These are phyloP conservation scores for Violaceomyces palustris DNA, from an alignment of 1,284 basidiomycete genomes.

Conservation along the genomic window DNA sequence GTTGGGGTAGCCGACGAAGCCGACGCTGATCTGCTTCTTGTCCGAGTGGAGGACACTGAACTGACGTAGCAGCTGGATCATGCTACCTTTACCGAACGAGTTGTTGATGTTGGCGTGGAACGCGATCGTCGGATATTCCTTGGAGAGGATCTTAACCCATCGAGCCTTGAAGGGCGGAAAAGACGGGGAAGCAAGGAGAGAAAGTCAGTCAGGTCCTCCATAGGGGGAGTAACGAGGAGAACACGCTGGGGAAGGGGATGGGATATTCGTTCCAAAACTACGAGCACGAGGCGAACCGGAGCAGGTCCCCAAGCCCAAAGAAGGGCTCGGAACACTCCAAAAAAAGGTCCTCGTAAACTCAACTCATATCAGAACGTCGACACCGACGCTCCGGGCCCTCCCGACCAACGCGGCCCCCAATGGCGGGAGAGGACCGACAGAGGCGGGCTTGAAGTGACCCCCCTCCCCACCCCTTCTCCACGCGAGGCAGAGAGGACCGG, in stretches of 20 bases:
- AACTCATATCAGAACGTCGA: constrained; percentile 45
- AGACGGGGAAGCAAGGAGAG: too few relatives aligned
- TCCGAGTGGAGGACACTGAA: constrained; percentile 96
- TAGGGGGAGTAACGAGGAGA: too few relatives aligned
- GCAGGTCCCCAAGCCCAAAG: neutral
- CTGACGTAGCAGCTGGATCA: constrained; percentile 93
- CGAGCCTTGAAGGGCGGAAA: constrained; percentile 77
- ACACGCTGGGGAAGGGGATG: constrained; percentile 1
- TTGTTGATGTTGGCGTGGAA: constrained; percentile 99
- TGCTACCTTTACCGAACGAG: constrained; percentile 95
- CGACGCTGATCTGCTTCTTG: constrained; percentile 98
- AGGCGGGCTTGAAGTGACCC: constrained; percentile 2
- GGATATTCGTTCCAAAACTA: constrained; percentile 46
- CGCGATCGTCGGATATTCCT: constrained; percentile 89
- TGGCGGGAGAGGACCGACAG: constrained; percentile 53
- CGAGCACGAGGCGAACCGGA: constrained; percentile 34
- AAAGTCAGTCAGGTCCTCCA: too few relatives aligned
- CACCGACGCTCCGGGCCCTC: constrained; percentile 41
- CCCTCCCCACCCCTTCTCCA: neutral
- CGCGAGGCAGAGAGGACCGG: too few relatives aligned
- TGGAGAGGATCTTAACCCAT: constrained; percentile 92
- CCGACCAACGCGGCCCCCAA: constrained; percentile 46
- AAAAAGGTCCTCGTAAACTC: constrained; percentile 38
- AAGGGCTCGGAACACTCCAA: constrained; percentile 3
- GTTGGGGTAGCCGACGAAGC: constrained; percentile 96